Base-by-base conservation (phyloP, 2,329 filamentous ascomycete genomes). In the Xylariaceae sp. region DNA sequence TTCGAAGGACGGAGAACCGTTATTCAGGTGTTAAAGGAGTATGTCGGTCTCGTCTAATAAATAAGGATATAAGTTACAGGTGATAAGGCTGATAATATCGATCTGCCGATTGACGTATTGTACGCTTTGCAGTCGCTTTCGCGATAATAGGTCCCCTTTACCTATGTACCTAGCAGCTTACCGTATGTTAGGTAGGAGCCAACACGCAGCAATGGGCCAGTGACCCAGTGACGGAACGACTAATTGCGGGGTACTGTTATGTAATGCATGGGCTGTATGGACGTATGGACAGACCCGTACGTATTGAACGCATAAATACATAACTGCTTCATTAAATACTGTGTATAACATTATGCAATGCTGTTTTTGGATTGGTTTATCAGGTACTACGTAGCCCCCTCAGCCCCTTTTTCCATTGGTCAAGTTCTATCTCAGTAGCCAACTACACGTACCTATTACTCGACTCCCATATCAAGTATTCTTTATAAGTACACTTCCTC, bases 11-110 rank as follows among this genome's bases (percentile, higher is more conserved):
- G 32, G 9, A 42, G 26, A 26, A 16, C 29, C 40, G 40, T 14
- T 45, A 45, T 44, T 37, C 41, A 41, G 49, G 40, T 48, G 23
- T n/a, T 44, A 18, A 26, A 23, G 16, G 43, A 19, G 49, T 48
- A 19, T 48, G 54, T 23, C 48, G 6, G 48, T 48, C 40, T 47
- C 40, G 51, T 52, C 48, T 20, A 23, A 37, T 56, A 40, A 16
- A 41, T 61, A 60, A 59, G 44, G 56, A 53, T 52, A 46, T 53
- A 37, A 44, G 40, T 50, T 52, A 40, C 23, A 48, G 50, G 55
- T 62, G 62, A 66, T 65, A 58, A 69, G 65, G 67, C 65, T 67
- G 62, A 65, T 63, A 51, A 56, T 62, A 53, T 47, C 55, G 59
- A 64, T 66, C 64, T 62, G 56, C 54, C 57, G 57, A 62, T 67